These are phyloP conservation scores for Bruguiera hainesii DNA, from an alignment of 441 rosid species.

Conservation along the genomic window DNA sequence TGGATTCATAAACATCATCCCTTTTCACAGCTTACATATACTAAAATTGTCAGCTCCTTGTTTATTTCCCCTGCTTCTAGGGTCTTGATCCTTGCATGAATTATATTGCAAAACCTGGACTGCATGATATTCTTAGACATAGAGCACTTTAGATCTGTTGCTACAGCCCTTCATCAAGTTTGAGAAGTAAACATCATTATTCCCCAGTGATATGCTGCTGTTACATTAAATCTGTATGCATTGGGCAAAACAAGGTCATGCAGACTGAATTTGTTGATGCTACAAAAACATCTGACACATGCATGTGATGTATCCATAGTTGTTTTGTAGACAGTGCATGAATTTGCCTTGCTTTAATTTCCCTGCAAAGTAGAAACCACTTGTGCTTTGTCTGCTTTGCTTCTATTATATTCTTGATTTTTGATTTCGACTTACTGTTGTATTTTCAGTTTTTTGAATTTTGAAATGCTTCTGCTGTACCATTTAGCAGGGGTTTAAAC, in stretches of 20 bases:
- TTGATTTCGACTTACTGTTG: background rate
- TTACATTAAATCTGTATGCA: background rate
- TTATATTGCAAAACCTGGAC: background rate
- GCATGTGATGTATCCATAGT: background rate
- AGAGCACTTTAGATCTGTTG: background rate
- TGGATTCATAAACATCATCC: too few species aligned
- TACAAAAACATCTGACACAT: background rate
- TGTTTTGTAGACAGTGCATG: background rate
- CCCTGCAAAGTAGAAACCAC: background rate
- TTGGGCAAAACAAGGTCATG: background rate
- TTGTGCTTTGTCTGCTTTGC: background rate
- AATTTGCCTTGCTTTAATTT: background rate
- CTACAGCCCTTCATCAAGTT: background rate
- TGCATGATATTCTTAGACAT: background rate
- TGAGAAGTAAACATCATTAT: background rate
- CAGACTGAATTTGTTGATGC: background rate
- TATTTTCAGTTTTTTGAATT: background rate
- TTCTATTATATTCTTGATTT: background rate
- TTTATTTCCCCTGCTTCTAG: background rate
- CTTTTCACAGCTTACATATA: too few species aligned
- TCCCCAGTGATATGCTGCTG: background rate
- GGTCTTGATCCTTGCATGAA: background rate
- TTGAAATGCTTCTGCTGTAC: background rate
- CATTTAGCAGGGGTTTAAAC: conserved; percentile 52
- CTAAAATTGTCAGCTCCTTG: background rate